Evolutionary conservation across 192 early-diverging fungal genomes (phyloP).

Genomic region (Umbelopsis isabellina): DNA sequence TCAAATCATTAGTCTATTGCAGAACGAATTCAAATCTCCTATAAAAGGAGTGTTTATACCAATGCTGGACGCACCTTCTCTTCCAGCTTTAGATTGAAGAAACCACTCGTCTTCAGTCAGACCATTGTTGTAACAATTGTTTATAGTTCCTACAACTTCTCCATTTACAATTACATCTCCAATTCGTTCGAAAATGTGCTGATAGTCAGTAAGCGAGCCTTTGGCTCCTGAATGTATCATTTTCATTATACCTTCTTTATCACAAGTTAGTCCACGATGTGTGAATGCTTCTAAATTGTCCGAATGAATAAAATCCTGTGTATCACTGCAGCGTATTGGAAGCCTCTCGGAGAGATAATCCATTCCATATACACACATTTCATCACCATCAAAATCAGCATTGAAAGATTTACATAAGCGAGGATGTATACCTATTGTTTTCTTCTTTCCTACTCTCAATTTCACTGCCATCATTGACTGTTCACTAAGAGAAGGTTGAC

Average conservation of each 20-base stretch:
- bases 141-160: neutral
- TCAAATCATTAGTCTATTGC: conserved; percentile 19
- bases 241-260: conserved; percentile 13
- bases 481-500: neutral
- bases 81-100: conserved; percentile 25
- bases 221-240: conserved; percentile 20
- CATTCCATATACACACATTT: conserved; percentile 28
- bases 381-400: conserved; percentile 31
- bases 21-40: conserved; percentile 1
- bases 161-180: conserved; percentile 16
- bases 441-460: conserved; percentile 22
- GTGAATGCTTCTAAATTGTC: conserved; percentile 20
- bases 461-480: conserved; percentile 25
- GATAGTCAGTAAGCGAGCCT: conserved; percentile 16
- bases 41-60: conserved; percentile 26
- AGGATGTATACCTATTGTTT: conserved; percentile 26
- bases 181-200: conserved; percentile 26
- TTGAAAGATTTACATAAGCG: conserved; percentile 27
- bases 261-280: conserved; percentile 10
- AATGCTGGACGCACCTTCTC: conserved; percentile 24
- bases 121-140: conserved; percentile 22
- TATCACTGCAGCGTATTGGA: conserved; percentile 3
- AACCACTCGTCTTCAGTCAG: conserved; percentile 20
- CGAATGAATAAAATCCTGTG: conserved; percentile 17
- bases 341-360: conserved; percentile 14